A percentile compares a stretch with the other conserved stretches of the same genome.
phyloP scores from a whole-genome alignment of 2,329 filamentous ascomycete genomes.

The Colletotrichum sp. region DNA sequence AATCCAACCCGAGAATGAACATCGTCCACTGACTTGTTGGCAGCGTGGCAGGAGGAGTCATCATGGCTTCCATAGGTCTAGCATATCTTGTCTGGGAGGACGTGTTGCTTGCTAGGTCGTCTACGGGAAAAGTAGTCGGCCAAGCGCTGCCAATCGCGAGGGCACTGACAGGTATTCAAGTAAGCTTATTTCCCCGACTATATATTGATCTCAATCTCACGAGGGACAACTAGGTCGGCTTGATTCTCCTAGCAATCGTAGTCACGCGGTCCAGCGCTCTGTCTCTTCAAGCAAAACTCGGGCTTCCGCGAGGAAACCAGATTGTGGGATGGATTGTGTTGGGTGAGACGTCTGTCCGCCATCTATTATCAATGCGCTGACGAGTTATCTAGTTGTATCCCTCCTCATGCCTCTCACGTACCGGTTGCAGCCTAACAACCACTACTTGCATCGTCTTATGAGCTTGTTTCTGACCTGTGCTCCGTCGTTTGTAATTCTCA shows the following conservation, averaged over 20 bases:
- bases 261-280: constrained; percentile 87
- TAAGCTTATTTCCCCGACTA: constrained; percentile 34
- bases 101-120: constrained; percentile 25
- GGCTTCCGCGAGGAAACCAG: constrained; percentile 87
- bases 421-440: constrained; percentile 77
- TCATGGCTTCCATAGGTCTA: constrained; percentile 80
- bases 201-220: constrained; percentile 15
- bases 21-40: constrained; percentile 24
- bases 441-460: constrained; percentile 89
- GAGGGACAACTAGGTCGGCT: constrained; percentile 61
- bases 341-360: constrained; percentile 49
- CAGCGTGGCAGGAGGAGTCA: constrained; percentile 74
- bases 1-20: neutral
- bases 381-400: constrained; percentile 65
- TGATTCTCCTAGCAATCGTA: constrained; percentile 80
- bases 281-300: constrained; percentile 83
- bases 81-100: constrained; percentile 84
- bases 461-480: constrained; percentile 93
- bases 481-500: constrained; percentile 92
- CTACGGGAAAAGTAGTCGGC: neutral
- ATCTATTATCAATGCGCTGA: neutral
- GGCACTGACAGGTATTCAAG: constrained; percentile 70
- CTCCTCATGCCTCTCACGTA: constrained; percentile 83
- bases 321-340: constrained; percentile 83
- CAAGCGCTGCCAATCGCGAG: constrained; percentile 50